These are phyloP conservation scores for Carpinus viminea DNA, from an alignment of 306 rosid species.

Conservation along the genomic window DNA sequence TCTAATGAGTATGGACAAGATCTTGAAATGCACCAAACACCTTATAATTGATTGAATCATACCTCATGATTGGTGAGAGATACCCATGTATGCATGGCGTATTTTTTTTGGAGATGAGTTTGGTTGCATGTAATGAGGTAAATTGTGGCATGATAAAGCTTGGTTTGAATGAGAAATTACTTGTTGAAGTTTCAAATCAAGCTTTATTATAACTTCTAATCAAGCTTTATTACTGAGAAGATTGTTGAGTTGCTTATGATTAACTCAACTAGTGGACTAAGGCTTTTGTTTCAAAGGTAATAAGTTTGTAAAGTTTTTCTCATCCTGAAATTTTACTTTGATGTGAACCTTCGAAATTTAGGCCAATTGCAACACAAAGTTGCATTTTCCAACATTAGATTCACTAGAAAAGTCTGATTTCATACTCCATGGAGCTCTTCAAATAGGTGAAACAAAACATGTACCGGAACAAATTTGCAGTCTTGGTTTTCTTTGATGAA, in stretches of 20 bases:
- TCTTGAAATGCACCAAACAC: neutral
- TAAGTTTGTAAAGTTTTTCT: neutral
- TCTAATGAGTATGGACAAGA: neutral
- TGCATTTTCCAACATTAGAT: neutral
- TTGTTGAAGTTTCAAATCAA: neutral
- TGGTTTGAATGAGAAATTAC: neutral
- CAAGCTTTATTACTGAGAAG: conserved; percentile 35
- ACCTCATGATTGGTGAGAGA: neutral
- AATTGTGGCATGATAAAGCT: neutral
- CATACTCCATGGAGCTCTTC: neutral
- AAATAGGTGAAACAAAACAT: neutral
- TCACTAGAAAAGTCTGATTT: neutral
- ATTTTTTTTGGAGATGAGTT: neutral
- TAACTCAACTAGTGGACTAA: conserved; percentile 76
- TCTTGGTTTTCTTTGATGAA: neutral
- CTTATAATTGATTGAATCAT: neutral
- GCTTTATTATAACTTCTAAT: neutral
- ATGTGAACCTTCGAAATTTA: neutral
- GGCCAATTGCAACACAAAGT: neutral
- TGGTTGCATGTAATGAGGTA: neutral
- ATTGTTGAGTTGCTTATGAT: conserved; percentile 71
- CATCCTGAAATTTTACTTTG: neutral
- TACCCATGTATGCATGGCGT: neutral
- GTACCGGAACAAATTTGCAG: neutral
- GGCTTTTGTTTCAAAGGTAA: conserved; percentile 85